phyloP scores from a whole-genome alignment of 148 eudicot species.

The Diospyros lotus region DNA sequence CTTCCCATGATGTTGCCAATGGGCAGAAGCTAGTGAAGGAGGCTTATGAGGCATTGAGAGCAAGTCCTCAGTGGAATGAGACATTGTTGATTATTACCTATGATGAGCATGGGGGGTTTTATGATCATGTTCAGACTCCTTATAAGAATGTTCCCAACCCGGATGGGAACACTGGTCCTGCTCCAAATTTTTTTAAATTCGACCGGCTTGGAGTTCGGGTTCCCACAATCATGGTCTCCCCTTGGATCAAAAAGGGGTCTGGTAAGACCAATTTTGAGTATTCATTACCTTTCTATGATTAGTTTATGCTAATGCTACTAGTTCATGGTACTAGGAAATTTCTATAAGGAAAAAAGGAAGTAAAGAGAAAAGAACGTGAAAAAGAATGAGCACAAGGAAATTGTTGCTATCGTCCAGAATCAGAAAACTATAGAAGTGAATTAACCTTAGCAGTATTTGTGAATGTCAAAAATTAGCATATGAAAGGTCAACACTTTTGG shows the following conservation, averaged over 20 bases:
- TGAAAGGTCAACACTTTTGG: background rate
- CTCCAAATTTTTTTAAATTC: slow-evolving; percentile 79
- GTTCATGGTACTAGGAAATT: background rate
- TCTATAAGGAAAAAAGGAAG: no score
- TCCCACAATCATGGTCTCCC: slow-evolving; percentile 92
- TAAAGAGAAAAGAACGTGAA: no score
- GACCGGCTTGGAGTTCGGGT: slow-evolving; percentile 93
- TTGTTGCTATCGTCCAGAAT: background rate
- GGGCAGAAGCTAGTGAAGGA: slow-evolving; percentile 89
- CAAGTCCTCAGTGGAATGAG: slow-evolving; percentile 87
- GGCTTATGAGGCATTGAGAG: slow-evolving; percentile 77
- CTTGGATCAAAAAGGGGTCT: slow-evolving; percentile 90
- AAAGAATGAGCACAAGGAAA: no score
- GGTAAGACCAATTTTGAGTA: slow-evolving; percentile 31
- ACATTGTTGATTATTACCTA: slow-evolving; percentile 73
- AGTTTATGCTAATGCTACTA: background rate
- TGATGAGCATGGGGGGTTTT: slow-evolving; percentile 95
- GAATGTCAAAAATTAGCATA: background rate
- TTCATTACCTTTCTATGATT: background rate
- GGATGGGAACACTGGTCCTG: slow-evolving; percentile 82
- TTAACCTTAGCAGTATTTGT: background rate
- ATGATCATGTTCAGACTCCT: slow-evolving; percentile 88
- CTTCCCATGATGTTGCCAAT: slow-evolving; percentile 88
- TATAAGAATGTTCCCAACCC: slow-evolving; percentile 74
- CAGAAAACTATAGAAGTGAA: background rate